These are phyloP conservation scores for Oenanthe javanica DNA, from an alignment of 140 eudicot species.

Conservation along the genomic window DNA sequence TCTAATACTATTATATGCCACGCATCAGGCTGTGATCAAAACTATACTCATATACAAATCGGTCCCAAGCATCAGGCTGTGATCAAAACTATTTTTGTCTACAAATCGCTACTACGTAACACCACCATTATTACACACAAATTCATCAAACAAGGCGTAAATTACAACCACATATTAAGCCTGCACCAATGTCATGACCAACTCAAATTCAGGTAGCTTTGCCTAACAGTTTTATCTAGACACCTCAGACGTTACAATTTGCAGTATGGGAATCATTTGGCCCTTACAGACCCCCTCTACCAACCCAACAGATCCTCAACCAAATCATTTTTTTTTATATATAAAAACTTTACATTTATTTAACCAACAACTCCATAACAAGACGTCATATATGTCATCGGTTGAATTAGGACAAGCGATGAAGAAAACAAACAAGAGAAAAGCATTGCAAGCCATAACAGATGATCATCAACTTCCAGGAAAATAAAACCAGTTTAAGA, in stretches of 20 bases:
- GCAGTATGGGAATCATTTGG: neutral
- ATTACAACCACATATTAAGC: neutral
- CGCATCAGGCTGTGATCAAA: neutral
- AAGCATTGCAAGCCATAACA: neutral
- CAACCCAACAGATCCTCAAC: neutral
- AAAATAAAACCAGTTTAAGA: conserved; percentile 22
- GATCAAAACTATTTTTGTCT: neutral
- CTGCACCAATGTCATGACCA: neutral
- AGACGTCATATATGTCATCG: neutral
- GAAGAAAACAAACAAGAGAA: neutral
- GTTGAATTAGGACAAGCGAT: neutral
- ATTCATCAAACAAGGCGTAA: neutral
- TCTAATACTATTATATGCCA: too few species aligned
- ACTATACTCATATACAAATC: neutral
- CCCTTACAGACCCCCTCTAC: neutral
- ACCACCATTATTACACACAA: neutral
- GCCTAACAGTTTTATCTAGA: neutral
- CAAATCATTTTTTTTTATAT: neutral
- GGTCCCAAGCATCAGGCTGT: neutral
- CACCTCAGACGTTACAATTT: neutral
- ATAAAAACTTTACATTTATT: neutral
- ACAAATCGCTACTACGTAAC: neutral
- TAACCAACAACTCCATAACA: neutral
- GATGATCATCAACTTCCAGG: neutral
- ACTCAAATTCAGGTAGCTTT: neutral